Evolutionary conservation across 345 rosid genomes (phyloP).

Genomic region (Euphorbia peplus): DNA sequence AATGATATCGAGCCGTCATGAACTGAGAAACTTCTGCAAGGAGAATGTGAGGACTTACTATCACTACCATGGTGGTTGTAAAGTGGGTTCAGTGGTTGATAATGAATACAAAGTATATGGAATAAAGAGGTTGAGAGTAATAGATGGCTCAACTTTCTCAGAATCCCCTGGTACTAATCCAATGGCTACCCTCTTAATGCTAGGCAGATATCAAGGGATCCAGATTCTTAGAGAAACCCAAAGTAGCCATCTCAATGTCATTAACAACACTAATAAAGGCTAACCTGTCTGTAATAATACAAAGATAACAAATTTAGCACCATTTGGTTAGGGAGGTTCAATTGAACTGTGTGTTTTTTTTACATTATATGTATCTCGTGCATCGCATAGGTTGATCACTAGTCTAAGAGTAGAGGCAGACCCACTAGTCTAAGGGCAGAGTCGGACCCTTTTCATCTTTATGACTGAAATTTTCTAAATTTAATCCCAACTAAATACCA

Average conservation of each 20-base stretch:
- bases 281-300: too few relatives aligned
- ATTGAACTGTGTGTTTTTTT: too few relatives aligned
- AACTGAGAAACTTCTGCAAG: conserved; percentile 49
- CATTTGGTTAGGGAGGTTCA: too few relatives aligned
- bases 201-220: conserved; percentile 77
- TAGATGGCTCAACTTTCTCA: conserved; percentile 68
- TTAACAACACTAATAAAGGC: not conserved
- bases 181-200: conserved; percentile 69
- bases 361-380: too few relatives aligned
- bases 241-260: not conserved
- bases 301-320: too few relatives aligned
- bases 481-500: too few relatives aligned
- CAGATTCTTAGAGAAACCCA: conserved; percentile 43
- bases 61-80: conserved; percentile 70
- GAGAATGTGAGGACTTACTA: conserved; percentile 59
- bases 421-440: too few relatives aligned
- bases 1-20: conserved; percentile 28
- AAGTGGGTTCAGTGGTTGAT: conserved; percentile 57
- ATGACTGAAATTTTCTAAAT: too few relatives aligned
- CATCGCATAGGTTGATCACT: too few relatives aligned
- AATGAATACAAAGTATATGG: conserved; percentile 50
- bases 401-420: too few relatives aligned
- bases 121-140: conserved; percentile 49
- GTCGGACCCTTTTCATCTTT: too few relatives aligned
- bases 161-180: conserved; percentile 88